These are phyloP conservation scores for Lepidopterella palustris DNA, from an alignment of 495 filamentous ascomycete species.

Conservation along the genomic window DNA sequence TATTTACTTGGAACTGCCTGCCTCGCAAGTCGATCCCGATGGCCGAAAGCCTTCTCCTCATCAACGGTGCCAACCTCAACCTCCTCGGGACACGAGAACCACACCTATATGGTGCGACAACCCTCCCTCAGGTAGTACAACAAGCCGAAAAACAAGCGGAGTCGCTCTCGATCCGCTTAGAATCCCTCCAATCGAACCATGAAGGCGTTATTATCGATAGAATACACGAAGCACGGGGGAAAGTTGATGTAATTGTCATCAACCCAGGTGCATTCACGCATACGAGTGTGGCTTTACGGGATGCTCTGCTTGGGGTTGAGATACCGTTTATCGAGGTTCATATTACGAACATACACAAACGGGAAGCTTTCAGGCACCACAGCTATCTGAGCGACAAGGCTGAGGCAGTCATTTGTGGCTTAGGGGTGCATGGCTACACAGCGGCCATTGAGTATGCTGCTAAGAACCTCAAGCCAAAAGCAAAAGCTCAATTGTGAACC, in stretches of 20 bases:
- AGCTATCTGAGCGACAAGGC: conserved; percentile 68
- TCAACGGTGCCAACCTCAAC: conserved; percentile 78
- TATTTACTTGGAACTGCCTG: too few species aligned
- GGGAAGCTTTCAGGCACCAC: conserved; percentile 57
- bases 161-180: conserved; percentile 40
- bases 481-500: conserved; percentile 23
- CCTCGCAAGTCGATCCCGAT: too few species aligned
- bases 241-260: conserved; percentile 57
- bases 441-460: conserved; percentile 60
- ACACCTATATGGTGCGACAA: conserved; percentile 60
- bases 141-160: conserved; percentile 41
- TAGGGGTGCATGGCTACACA: conserved; percentile 63
- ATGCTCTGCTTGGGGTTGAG: conserved; percentile 56
- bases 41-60: conserved; percentile 58
- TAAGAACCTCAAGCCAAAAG: conserved; percentile 40
- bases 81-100: conserved; percentile 69
- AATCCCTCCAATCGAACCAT: conserved; percentile 56
- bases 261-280: conserved; percentile 66
- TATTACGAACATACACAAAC: conserved; percentile 60
- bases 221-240: conserved; percentile 30
- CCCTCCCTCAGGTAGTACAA: conserved; percentile 52
- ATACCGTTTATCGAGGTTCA: conserved; percentile 70
- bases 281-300: conserved; percentile 59
- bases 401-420: conserved; percentile 57
- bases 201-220: conserved; percentile 53